A percentile compares a stretch with the other conserved stretches of the same genome.
Evolutionary conservation across 345 rosid species (phyloP).

Genomic region (Eucalyptus regnans): DNA sequence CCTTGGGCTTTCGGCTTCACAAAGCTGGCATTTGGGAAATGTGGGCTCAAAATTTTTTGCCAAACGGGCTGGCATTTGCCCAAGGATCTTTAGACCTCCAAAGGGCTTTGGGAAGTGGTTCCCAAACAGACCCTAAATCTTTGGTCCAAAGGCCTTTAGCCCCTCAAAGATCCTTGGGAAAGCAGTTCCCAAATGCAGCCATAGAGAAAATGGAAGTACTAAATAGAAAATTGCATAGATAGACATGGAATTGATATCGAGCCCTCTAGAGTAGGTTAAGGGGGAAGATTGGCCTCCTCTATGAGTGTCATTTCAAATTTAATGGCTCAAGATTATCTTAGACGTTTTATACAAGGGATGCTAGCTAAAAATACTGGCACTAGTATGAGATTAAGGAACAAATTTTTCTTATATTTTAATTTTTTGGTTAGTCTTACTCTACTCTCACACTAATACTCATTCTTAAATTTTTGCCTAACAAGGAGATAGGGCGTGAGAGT

Average conservation of each 20-base stretch:
- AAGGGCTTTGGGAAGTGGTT: too few relatives aligned
- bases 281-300: not conserved
- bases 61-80: too few relatives aligned
- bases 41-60: too few relatives aligned
- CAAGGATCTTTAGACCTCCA: too few relatives aligned
- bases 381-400: not conserved
- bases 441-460: fast-evolving
- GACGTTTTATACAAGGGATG: not conserved
- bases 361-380: not conserved
- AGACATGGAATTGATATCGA: not conserved
- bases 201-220: not conserved
- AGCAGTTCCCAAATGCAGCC: too few relatives aligned
- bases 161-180: too few relatives aligned
- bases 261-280: not conserved
- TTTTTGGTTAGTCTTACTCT: fast-evolving
- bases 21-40: too few relatives aligned
- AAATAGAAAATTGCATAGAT: not conserved
- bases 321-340: not conserved
- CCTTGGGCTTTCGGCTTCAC: too few relatives aligned
- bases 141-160: too few relatives aligned
- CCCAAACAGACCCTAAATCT: too few relatives aligned
- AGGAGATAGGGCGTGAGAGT: fast-evolving
- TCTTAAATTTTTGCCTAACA: fast-evolving
- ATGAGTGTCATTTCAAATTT: not conserved
- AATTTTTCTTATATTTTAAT: fast-evolving